Evolutionary conservation across 441 rosid genomes (phyloP), one percentile per base, ranked within the genome.

Genomic region (Lepidium campestre): DNA sequence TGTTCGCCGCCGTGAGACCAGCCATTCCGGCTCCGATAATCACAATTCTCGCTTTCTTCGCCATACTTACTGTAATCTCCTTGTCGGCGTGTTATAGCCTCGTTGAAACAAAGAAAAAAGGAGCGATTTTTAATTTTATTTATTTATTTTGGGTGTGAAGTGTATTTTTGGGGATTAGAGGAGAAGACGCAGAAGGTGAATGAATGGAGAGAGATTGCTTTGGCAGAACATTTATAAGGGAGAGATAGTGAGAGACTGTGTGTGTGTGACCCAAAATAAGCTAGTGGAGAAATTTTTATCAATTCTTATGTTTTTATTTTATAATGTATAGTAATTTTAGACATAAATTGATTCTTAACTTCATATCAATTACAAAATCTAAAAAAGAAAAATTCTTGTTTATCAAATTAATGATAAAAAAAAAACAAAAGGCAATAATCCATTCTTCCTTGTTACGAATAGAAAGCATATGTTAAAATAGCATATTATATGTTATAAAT

Each of bases 21-120:
- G 99, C 88, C 97, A 94, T 94, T 81, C 99, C 97, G 6, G 97
- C 99, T 42, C 97, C 99, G 49, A 94, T 75, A 23, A 94, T 89
- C 27, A 91, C 96, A 57, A 94, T 81, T 84, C 82, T 91, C 47
- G 96, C 91, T 85, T 91, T 94, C 83, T 85, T 86, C 35, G 79
- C 88, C 96, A 87, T 93, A 78, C 73, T 78, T 56, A 63, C 71
- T 27, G 53, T 57, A 32, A 25, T n/a, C 32, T n/a, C 52, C 14
- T 29, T 57, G 70, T 61, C 71, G 71, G 68, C 54, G 67, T n/a
- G 7, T 52, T 2, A 27, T 27, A 18, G 62, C 4, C 58, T 23
- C 49, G 56, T 22, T 36, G 46, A 34, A 56, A 37, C n/a, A 47
- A 25, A 14, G 2, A 2, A 49, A 20, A n/a, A 64, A 44, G 37